These are phyloP conservation scores for Magnusiomyces suaveolens DNA, from an alignment of 1,139 yeast species.

Conservation along the genomic window DNA sequence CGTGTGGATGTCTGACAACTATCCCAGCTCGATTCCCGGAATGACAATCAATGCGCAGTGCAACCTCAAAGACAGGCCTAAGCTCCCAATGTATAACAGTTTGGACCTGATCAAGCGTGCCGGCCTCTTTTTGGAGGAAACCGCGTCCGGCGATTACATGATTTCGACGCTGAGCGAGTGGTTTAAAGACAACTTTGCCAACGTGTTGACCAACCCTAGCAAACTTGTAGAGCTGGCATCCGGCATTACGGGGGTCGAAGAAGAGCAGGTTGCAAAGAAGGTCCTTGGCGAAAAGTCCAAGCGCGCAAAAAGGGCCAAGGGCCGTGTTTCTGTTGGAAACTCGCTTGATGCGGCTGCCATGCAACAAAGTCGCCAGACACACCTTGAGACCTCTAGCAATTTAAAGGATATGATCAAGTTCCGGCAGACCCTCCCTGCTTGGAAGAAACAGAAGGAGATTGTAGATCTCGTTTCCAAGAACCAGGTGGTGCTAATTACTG, in stretches of 20 bases:
- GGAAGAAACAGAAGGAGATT: slow-evolving; percentile 54
- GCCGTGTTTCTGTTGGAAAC: slow-evolving; percentile 1
- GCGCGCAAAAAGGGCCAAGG: slow-evolving; percentile 1
- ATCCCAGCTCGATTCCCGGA: slow-evolving; percentile 31
- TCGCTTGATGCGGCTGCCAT: slow-evolving; percentile 7
- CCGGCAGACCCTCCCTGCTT: slow-evolving; percentile 68
- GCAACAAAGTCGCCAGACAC: not conserved
- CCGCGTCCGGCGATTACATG: slow-evolving; percentile 58
- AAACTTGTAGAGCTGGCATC: slow-evolving; percentile 41
- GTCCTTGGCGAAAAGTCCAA: not conserved
- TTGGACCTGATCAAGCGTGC: slow-evolving; percentile 48
- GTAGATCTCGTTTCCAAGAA: slow-evolving; percentile 47
- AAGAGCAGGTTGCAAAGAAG: slow-evolving; percentile 11
- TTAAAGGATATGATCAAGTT: slow-evolving; percentile 31
- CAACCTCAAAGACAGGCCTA: slow-evolving; percentile 29
- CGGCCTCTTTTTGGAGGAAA: slow-evolving; percentile 32
- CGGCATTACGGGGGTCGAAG: slow-evolving; percentile 30
- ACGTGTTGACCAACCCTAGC: slow-evolving; percentile 64
- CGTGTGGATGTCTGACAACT: slow-evolving; percentile 20
- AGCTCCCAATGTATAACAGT: slow-evolving; percentile 67
- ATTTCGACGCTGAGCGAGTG: slow-evolving; percentile 61
- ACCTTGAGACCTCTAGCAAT: slow-evolving; percentile 2
- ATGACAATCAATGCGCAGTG: slow-evolving; percentile 21
- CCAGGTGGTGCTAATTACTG: slow-evolving; percentile 71
- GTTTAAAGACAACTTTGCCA: slow-evolving; percentile 53